Conservation (phyloP, 805 yeast genomes). For the Cyberlindnera subsufficiens region DNA sequence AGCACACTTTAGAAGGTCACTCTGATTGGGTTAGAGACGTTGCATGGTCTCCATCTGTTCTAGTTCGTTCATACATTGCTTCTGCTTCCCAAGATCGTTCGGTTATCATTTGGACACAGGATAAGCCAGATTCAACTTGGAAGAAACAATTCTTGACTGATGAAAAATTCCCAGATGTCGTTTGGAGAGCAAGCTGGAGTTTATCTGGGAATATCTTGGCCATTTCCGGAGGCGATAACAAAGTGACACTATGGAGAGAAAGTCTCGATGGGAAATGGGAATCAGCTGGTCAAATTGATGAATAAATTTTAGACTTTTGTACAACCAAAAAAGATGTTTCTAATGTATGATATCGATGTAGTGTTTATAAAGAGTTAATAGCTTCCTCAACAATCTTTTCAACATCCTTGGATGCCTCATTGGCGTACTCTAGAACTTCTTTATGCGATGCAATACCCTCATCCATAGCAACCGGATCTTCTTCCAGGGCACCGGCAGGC, state of each 20-base stretch:
- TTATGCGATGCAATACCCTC: constrained; percentile 83
- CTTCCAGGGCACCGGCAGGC: constrained; percentile 62
- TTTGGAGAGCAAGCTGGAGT: constrained; percentile 99
- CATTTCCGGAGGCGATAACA: constrained; percentile 92
- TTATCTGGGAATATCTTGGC: constrained; percentile 93
- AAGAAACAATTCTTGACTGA: constrained; percentile 66
- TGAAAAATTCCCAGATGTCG: constrained; percentile 91
- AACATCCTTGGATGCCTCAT: constrained; percentile 76
- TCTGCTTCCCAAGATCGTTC: constrained; percentile 96
- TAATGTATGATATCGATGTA: neutral
- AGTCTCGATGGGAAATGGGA: constrained; percentile 92
- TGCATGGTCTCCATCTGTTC: constrained; percentile 92
- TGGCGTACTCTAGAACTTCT: constrained; percentile 86
- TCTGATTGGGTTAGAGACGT: constrained; percentile 99
- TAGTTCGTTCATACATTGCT: constrained; percentile 85
- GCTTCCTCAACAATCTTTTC: constrained; percentile 61
- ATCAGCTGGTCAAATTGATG: constrained; percentile 93
- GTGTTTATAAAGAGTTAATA: constrained; percentile 31
- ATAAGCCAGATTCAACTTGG: constrained; percentile 64
- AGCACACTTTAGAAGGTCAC: constrained; percentile 81
- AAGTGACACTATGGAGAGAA: constrained; percentile 95
- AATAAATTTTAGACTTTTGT: constrained; percentile 32
- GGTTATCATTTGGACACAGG: constrained; percentile 93
- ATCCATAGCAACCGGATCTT: constrained; percentile 45
- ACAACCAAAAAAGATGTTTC: neutral